These are phyloP conservation scores for Pythium apleroticum DNA, from an alignment of 352 stramenopile species.

Conservation along the genomic window DNA sequence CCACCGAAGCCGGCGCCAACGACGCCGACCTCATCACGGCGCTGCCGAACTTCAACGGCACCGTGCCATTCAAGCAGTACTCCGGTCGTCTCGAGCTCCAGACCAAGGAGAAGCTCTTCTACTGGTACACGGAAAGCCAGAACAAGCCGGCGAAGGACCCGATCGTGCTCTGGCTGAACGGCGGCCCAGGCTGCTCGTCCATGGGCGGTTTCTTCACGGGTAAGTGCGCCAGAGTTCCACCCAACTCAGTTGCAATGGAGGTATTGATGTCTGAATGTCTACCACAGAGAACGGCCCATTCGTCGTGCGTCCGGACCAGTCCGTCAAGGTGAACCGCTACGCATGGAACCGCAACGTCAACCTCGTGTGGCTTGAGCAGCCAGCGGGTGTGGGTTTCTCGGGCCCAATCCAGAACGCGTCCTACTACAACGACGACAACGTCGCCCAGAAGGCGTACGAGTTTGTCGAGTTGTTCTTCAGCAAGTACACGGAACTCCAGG, in stretches of 20 bases:
- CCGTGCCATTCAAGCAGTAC: constrained; percentile 72
- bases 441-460: constrained; percentile 76
- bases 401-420: constrained; percentile 47
- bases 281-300: constrained; percentile 75
- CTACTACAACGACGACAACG: constrained; percentile 84
- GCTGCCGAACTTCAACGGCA: constrained; percentile 44
- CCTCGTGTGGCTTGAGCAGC: constrained; percentile 78
- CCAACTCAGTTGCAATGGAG: neutral
- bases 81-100: constrained; percentile 52
- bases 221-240: no score
- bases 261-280: neutral
- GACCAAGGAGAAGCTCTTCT: constrained; percentile 69
- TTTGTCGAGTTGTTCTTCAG: constrained; percentile 72
- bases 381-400: constrained; percentile 73
- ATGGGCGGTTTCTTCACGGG: constrained; percentile 60
- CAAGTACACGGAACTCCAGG: constrained; percentile 69
- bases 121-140: constrained; percentile 81
- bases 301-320: constrained; percentile 52
- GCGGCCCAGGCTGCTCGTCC: constrained; percentile 74
- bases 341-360: constrained; percentile 81
- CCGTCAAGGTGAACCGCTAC: constrained; percentile 64
- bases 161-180: constrained; percentile 84
- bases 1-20: constrained; percentile 27
- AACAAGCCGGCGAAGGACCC: constrained; percentile 50
- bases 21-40: constrained; percentile 50